Evolutionary conservation across 140 eudicot species (phyloP), one percentile per base, ranked within the genome.

Genomic region (Stevia rebaudiana): DNA sequence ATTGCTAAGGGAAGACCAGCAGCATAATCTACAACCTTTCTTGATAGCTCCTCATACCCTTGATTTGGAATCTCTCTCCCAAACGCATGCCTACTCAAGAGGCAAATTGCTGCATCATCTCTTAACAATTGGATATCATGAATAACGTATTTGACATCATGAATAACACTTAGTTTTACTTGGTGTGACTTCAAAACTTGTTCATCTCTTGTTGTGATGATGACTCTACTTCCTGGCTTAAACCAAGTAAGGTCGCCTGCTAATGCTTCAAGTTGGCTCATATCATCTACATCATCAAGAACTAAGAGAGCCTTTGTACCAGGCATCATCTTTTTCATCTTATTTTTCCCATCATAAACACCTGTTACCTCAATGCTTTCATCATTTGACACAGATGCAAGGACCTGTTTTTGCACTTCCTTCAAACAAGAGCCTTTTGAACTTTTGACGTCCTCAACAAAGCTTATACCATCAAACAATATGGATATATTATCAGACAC

Each of bases 181-280:
- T 17, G 1, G 9, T 61, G 65, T 16, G 63, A 13, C 22, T 13
- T 1, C 12, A 76, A 19, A 40, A 74, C 44, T 1, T 56, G 39
- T 18, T 37, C 19, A 16, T 72, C 67, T 19, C 81, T 70, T 16
- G 79, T 67, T 36, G 76, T 76, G 16, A 76, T 61, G 31, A 76
- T 62, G 11, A 76, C 63, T 46, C 12, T 70, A 70, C 73, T 76
- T 53, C 76, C 80, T 0, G 11, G 0, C 28, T 41, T 63, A 52
- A 63, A 72, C 71, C 65, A 72, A 19, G 16, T 19, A 28, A 4
- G 37, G 2, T 28, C 37, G 24, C 56, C 47, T 0, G 65, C 71
- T 72, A 72, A 63, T 0, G 58, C 65, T 21, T 72, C 25, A 64
- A 73, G 78, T 4, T 64, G 72, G 0, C 33, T 25, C 5, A 15